phyloP scores from a whole-genome alignment of 208 protist genomes.

The Trichomonas tenax region DNA sequence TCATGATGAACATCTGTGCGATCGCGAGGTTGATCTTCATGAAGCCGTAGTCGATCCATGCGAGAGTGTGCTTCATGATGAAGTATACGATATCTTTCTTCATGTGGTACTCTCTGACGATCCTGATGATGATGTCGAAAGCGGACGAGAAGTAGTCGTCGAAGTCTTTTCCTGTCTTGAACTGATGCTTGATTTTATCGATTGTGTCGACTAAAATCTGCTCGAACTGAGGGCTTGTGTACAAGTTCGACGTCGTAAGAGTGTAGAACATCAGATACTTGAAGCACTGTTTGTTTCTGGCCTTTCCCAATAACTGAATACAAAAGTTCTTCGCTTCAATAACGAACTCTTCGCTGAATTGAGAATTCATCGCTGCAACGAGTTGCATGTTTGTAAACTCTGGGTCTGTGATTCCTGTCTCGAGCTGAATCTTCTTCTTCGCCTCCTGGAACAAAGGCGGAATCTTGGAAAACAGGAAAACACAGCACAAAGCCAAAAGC shows the following conservation, averaged over 20 bases:
- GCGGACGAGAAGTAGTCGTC: background rate
- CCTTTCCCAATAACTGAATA: background rate
- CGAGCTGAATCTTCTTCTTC: background rate
- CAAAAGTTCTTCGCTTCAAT: background rate
- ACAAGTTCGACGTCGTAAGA: background rate
- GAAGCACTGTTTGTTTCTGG: background rate
- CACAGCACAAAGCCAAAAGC: background rate
- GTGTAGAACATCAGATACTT: background rate
- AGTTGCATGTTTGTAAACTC: background rate
- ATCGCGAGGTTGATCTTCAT: background rate
- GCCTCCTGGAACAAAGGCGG: background rate
- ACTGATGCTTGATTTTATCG: background rate
- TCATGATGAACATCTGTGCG: background rate
- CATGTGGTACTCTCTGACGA: background rate
- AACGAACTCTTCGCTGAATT: background rate
- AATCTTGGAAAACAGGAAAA: background rate
- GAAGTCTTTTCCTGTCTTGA: background rate
- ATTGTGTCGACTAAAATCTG: background rate
- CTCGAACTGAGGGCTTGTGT: background rate
- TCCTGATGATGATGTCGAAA: background rate
- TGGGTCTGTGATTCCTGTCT: background rate
- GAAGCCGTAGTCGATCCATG: background rate
- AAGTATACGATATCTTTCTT: background rate
- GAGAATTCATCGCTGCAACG: background rate
- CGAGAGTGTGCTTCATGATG: background rate